Evolutionary conservation across 2,329 filamentous ascomycete genomes (phyloP).

Genomic region (Rhynchosporium secalis): DNA sequence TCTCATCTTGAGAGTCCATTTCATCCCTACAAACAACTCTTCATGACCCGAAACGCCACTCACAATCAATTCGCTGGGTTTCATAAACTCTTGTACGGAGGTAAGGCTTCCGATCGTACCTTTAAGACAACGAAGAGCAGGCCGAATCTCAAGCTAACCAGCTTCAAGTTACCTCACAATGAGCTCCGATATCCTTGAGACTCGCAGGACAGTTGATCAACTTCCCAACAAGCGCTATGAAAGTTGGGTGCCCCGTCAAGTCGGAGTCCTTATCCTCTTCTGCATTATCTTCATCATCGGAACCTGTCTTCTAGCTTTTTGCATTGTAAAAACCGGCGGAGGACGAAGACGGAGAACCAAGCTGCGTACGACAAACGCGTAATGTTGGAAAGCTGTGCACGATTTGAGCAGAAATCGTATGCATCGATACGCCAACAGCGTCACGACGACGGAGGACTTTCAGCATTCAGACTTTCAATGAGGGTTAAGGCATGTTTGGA

Average conservation of each 20-base stretch:
- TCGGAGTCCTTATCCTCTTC: constrained; percentile 63
- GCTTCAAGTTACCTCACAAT: constrained; percentile 22
- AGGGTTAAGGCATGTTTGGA: too few relatives aligned
- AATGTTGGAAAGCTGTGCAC: not conserved
- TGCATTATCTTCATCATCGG: constrained; percentile 58
- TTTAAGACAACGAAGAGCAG: not conserved
- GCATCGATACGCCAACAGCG: too few relatives aligned
- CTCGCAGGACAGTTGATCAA: constrained; percentile 31
- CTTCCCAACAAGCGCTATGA: constrained; percentile 50
- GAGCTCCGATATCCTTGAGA: constrained; percentile 24
- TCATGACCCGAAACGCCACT: not conserved
- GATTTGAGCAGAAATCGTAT: too few relatives aligned
- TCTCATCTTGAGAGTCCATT: not conserved
- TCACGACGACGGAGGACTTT: too few relatives aligned
- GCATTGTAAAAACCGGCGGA: constrained; percentile 48
- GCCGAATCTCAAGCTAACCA: not conserved
- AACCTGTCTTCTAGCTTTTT: constrained; percentile 51
- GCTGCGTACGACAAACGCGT: not conserved
- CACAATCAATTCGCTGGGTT: not conserved
- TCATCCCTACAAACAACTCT: not conserved
- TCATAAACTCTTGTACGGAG: not conserved
- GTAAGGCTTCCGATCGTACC: not conserved
- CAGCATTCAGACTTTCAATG: too few relatives aligned
- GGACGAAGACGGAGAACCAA: constrained; percentile 18
- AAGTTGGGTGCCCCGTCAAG: constrained; percentile 58